Base-by-base conservation (phyloP, 305 asterid species). In the Rubia peregrina region DNA sequence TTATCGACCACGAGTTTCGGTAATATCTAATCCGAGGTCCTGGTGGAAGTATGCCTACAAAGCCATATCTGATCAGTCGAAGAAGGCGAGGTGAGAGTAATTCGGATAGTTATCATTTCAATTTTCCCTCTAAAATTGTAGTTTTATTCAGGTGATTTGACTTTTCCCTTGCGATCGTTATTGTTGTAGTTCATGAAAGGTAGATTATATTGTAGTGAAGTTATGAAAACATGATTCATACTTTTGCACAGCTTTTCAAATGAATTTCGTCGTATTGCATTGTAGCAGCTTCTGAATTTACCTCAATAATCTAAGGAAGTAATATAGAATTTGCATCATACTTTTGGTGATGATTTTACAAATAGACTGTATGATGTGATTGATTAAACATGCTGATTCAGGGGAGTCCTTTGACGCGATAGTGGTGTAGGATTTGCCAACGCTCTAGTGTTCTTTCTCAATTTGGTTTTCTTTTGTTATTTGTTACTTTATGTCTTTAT, bases 41-140 rank as follows among this genome's bases (percentile, higher is more conserved):
- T 94, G 99, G 99, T 94, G 97, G 99, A 89, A 89, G 86, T 94
- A 88, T 80, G 97, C 90, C 21, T 83, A 72, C 80, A 89, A 74
- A 82, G 96, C 88, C 76, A 82, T 86, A 77, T 81, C 91, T 61
- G 96, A 91, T 73, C 91, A 88, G 81, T 77, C 71, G 80, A 94
- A 89, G 88, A 89, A 86, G 80, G 87, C 93, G 76, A 87, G 99
- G 99, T 94, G 80, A 75, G 59, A 61, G 46, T 51, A 63, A 60
- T 79, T 21, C 62, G 68, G 59, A 56, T 72, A 62, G 61, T 21
- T 56, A 38, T 16, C 12, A 10, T 16, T 61, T 74, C 3, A 1
- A 68, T 22, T 55, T 12, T 36, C 48, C 22, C 61, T 46, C 10
- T 22, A 17, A 5, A 46, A 26, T 14, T 56, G 53, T 61, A 30